These are phyloP conservation scores for Grigorovia transvaalensis DNA, from an alignment of 805 yeast genomes.

Conservation along the genomic window DNA sequence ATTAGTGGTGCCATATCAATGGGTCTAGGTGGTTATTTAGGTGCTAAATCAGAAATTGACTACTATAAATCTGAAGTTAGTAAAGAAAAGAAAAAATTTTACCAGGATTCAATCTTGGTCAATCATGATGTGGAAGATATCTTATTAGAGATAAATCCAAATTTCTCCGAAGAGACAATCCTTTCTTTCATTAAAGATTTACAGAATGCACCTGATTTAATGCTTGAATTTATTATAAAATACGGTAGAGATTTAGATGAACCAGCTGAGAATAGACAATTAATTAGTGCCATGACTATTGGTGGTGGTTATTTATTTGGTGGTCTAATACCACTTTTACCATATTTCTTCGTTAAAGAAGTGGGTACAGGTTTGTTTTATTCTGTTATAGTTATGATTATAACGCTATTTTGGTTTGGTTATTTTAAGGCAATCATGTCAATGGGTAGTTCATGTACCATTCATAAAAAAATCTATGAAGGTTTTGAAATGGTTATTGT, in stretches of 20 bases:
- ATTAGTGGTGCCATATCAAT: conserved; percentile 94
- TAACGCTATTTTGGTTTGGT: conserved; percentile 83
- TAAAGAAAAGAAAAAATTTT: conserved; percentile 57
- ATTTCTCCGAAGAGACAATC: conserved; percentile 58
- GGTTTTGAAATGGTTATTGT: conserved; percentile 89
- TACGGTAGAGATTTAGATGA: conserved; percentile 90
- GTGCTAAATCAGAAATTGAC: conserved; percentile 82
- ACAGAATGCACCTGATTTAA: conserved; percentile 62
- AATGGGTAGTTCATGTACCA: conserved; percentile 67
- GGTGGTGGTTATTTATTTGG: conserved; percentile 85
- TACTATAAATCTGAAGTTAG: conserved; percentile 63
- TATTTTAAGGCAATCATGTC: conserved; percentile 75
- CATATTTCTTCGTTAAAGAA: conserved; percentile 72
- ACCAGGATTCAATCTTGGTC: conserved; percentile 51
- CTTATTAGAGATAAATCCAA: conserved; percentile 52
- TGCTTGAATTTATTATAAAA: conserved; percentile 79
- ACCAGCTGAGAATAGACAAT: conserved; percentile 86
- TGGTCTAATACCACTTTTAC: conserved; percentile 83
- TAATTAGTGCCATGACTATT: conserved; percentile 80
- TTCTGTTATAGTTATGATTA: conserved; percentile 70
- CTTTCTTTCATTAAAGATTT: conserved; percentile 66
- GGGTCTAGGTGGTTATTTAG: conserved; percentile 96
- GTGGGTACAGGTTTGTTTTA: conserved; percentile 70
- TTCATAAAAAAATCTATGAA: conserved; percentile 50
- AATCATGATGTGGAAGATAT: conserved; percentile 77